Evolutionary conservation across 2,329 filamentous ascomycete species (phyloP).

Genomic region (Fusarium aywerte): DNA sequence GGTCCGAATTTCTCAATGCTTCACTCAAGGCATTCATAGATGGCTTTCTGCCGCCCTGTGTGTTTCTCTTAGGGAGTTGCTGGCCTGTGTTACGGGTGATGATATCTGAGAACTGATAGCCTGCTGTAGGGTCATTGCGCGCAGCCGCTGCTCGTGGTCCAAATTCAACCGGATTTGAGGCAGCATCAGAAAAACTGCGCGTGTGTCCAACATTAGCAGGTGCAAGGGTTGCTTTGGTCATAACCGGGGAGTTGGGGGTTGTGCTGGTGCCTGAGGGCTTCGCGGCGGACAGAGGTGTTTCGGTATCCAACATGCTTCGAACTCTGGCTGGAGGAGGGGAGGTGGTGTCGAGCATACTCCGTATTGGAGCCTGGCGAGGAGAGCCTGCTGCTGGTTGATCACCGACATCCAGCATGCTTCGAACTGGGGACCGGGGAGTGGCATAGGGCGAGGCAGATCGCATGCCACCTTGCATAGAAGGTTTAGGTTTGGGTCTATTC

Average conservation of each 20-base stretch:
- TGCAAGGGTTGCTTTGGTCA: conserved; percentile 38
- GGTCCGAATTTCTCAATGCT: conserved; percentile 63
- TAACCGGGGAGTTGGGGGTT: conserved; percentile 50
- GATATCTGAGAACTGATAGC: conserved; percentile 72
- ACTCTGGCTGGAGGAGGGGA: conserved; percentile 54
- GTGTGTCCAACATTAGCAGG: conserved; percentile 42
- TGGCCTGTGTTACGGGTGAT: conserved; percentile 63
- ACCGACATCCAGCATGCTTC: conserved; percentile 58
- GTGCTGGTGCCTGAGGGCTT: conserved; percentile 48
- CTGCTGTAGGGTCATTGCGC: conserved; percentile 58
- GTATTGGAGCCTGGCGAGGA: conserved; percentile 67
- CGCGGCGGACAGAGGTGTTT: conserved; percentile 48
- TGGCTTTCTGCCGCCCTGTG: conserved; percentile 55
- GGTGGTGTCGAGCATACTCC: conserved; percentile 60
- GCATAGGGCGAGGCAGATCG: conserved; percentile 66
- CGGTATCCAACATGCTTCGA: conserved; percentile 65
- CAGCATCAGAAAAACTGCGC: conserved; percentile 67
- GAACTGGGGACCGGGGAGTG: conserved; percentile 71
- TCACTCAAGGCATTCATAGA: conserved; percentile 60
- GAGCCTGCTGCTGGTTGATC: conserved; percentile 39
- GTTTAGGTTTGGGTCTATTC: conserved; percentile 52
- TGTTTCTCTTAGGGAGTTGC: conserved; percentile 62
- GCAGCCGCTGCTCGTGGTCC: conserved; percentile 48
- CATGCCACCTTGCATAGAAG: conserved; percentile 49
- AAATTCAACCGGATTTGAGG: conserved; percentile 60